These are phyloP conservation scores for Periconia sp. DNA, from an alignment of 2,329 filamentous ascomycete genomes.

Conservation along the genomic window DNA sequence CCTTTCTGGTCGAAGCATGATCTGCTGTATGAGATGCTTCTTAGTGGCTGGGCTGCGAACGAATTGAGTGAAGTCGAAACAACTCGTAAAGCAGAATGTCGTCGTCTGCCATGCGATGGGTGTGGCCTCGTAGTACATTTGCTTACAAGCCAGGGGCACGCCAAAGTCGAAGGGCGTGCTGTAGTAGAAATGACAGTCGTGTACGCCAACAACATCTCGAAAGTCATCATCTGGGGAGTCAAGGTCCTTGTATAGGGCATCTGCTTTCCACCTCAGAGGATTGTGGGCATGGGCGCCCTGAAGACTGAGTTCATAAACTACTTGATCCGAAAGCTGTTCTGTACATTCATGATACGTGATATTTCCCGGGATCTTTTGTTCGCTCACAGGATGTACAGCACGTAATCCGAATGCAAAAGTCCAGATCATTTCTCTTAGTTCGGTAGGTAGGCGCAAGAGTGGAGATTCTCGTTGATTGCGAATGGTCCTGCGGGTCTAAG, in stretches of 20 bases:
- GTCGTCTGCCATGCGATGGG: background rate
- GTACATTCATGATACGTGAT: background rate
- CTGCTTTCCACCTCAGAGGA: background rate
- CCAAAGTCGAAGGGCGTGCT: background rate
- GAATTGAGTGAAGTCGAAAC: background rate
- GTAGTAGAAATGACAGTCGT: background rate
- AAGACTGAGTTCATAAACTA: background rate
- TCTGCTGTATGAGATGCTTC: background rate
- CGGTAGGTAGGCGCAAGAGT: conserved; percentile 5
- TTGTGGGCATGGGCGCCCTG: background rate
- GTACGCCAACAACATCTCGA: background rate
- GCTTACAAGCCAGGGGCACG: background rate
- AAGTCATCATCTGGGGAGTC: background rate
- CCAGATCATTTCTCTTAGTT: conserved; percentile 6
- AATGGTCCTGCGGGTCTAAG: background rate
- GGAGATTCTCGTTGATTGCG: conserved; percentile 2
- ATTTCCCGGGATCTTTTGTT: background rate
- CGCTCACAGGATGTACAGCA: background rate
- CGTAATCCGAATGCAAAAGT: background rate
- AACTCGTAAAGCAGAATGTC: background rate
- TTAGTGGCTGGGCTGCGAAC: background rate
- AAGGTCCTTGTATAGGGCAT: background rate
- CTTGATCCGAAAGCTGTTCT: background rate
- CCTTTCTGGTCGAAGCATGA: background rate
- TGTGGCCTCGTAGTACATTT: background rate